Conservation (phyloP, 495 filamentous ascomycete species). For the Rusavskia elegans region DNA sequence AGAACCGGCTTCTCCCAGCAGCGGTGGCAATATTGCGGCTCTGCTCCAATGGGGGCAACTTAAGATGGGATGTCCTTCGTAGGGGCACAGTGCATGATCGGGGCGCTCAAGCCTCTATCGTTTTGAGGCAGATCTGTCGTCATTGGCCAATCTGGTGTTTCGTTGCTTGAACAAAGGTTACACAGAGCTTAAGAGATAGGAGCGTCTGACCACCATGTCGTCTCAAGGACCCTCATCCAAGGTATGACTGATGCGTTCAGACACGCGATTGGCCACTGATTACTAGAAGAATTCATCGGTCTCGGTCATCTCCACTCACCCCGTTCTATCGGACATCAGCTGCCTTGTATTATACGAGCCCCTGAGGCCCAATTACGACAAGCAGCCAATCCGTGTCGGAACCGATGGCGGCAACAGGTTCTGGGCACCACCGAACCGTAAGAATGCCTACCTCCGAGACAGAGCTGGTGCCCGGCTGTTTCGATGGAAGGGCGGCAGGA, state of each 20-base stretch:
- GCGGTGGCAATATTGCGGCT: background rate
- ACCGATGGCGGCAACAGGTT: background rate
- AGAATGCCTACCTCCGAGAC: background rate
- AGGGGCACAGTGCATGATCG: background rate
- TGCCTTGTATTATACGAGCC: conserved; percentile 2
- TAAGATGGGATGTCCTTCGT: background rate
- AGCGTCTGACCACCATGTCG: background rate
- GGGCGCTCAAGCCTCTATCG: background rate
- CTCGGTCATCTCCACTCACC: background rate
- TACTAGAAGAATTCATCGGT: background rate
- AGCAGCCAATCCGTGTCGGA: background rate
- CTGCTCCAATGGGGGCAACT: background rate
- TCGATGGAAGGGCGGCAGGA: conserved; percentile 5
- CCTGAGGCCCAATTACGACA: conserved; percentile 1
- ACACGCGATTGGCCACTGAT: background rate
- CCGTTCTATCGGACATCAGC: background rate
- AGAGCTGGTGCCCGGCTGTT: background rate
- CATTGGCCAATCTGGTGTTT: background rate
- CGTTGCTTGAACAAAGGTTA: background rate
- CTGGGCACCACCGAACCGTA: conserved; percentile 2
- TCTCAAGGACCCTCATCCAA: background rate
- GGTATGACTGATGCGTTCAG: background rate
- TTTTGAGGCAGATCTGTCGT: background rate
- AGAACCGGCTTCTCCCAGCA: background rate
- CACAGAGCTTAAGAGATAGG: background rate